These are phyloP conservation scores for Emmonsiellopsis sp. DNA, from an alignment of 2,329 filamentous ascomycete species.

Conservation along the genomic window DNA sequence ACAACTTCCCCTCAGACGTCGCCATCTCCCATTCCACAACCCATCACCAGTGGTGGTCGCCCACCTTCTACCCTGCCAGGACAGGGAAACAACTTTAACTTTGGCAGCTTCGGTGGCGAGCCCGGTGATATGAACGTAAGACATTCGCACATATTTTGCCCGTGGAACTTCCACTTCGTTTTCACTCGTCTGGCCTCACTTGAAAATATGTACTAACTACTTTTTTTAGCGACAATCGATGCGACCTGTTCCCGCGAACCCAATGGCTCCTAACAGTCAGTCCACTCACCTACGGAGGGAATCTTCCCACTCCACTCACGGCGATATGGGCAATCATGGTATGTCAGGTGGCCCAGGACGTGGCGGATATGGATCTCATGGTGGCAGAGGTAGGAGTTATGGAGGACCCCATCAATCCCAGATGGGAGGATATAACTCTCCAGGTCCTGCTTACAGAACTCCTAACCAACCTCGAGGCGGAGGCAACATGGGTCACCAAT, in stretches of 20 bases:
- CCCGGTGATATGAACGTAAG: conserved; percentile 60
- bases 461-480: conserved; percentile 43
- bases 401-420: conserved; percentile 45
- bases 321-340: conserved; percentile 57
- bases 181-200: not conserved
- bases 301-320: conserved; percentile 74
- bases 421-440: conserved; percentile 38
- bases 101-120: conserved; percentile 75
- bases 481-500: conserved; percentile 44
- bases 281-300: conserved; percentile 75
- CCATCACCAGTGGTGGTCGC: conserved; percentile 70
- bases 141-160: conserved; percentile 15
- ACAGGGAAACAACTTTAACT: conserved; percentile 62
- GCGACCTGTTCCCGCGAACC: conserved; percentile 54
- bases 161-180: not conserved
- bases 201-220: not conserved
- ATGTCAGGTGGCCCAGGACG: conserved; percentile 45
- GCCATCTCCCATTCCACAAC: conserved; percentile 87
- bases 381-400: conserved; percentile 50
- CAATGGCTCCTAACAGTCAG: conserved; percentile 53
- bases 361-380: conserved; percentile 44
- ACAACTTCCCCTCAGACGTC: conserved; percentile 78
- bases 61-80: conserved; percentile 68
- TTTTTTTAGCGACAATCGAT: conserved; percentile 13
- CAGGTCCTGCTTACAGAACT: conserved; percentile 44